Conservation (phyloP, 2,329 filamentous ascomycete genomes). For the Trichoderma sp. region DNA sequence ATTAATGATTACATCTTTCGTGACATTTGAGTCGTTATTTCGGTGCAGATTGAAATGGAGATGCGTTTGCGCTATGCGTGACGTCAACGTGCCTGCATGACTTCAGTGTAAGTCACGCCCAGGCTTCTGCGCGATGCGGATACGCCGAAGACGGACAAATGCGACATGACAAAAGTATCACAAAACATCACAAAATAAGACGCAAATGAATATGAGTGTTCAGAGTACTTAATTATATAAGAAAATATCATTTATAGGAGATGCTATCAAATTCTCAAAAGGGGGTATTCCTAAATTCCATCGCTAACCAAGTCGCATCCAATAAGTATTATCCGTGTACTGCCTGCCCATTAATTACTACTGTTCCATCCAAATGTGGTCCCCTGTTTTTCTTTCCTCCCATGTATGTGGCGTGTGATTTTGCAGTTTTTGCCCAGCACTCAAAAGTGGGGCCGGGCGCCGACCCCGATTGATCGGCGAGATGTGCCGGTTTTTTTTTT, state of each 20-base stretch:
- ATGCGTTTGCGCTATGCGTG: not conserved
- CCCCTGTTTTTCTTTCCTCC: not conserved
- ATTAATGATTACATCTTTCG: not conserved
- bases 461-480: not conserved
- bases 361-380: not conserved
- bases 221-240: not conserved
- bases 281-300: constrained; percentile 16
- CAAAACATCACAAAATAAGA: not conserved
- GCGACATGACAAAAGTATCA: not conserved
- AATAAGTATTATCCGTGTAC: not conserved
- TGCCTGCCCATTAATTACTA: not conserved
- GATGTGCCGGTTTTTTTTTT: not conserved
- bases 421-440: not conserved
- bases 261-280: not conserved
- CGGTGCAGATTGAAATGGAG: not conserved
- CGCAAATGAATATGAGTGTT: not conserved
- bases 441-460: constrained; percentile 18
- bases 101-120: not conserved
- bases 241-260: not conserved
- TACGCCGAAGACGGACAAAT: not conserved
- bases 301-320: not conserved
- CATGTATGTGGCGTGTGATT: not conserved
- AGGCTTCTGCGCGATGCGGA: not conserved
- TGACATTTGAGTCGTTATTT: not conserved
- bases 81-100: constrained; percentile 14